Evolutionary conservation across 768 basidiomycete species (phyloP).

Genomic region (Boletus reticuloceps): DNA sequence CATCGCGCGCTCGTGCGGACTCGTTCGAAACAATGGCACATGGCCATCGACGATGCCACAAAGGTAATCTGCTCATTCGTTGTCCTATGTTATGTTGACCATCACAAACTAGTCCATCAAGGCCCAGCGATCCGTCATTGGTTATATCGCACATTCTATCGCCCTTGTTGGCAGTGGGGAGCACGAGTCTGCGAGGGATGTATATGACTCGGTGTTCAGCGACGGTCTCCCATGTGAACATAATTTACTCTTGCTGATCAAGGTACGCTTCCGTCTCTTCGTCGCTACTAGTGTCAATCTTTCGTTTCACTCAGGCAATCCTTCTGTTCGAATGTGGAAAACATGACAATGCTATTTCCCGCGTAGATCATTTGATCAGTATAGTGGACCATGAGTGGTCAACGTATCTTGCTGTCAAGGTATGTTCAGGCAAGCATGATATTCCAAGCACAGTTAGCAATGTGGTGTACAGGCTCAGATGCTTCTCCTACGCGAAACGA

Average conservation of each 20-base stretch:
- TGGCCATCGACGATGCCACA: background rate
- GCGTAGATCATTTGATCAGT: too few relatives aligned
- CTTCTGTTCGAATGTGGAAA: too few relatives aligned
- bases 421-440: too few relatives aligned
- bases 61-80: too few relatives aligned
- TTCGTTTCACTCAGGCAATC: too few relatives aligned
- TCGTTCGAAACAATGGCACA: background rate
- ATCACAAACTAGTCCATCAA: background rate
- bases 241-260: background rate
- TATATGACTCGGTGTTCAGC: slow-evolving; percentile 3
- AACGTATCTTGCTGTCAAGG: too few relatives aligned
- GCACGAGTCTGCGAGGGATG: background rate
- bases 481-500: too few relatives aligned
- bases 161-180: background rate
- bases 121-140: slow-evolving; percentile 1
- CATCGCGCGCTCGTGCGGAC: background rate
- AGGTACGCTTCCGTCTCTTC: background rate
- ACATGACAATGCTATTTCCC: too few relatives aligned
- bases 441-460: too few relatives aligned
- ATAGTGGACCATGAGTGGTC: too few relatives aligned
- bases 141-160: slow-evolving; percentile 6
- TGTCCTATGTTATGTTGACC: background rate
- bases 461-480: too few relatives aligned
- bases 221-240: background rate
- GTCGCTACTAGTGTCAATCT: too few relatives aligned